Evolutionary conservation across 495 filamentous ascomycete genomes (phyloP), one percentile per base, ranked within the genome.

Genomic region (Cudoniella acicularis): DNA sequence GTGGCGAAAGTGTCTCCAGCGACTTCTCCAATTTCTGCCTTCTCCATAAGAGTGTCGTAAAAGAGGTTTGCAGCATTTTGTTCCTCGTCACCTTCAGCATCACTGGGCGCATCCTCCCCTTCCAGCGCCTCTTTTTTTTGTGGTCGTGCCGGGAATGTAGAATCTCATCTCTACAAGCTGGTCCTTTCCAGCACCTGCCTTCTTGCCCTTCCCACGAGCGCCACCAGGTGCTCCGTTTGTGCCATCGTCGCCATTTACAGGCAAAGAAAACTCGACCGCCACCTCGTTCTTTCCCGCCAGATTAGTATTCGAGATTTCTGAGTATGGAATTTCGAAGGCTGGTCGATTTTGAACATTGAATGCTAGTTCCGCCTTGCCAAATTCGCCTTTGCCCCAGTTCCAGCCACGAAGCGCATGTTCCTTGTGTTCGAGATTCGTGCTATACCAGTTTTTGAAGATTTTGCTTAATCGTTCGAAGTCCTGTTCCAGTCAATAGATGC

Each of bases 311-410:
- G 91, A 92, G 61, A 99, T 94, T 71, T 99, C 95, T 27, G 90
- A 88, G 77, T 96, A 99, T 18, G 95, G 95, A 42, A 99, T 86
- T 72, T 98, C 94, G 76, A 99, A 99, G 1, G 95, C 90, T 3
- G 95, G 95, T 63, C 92, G 88, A 67, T 96, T 99, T 65, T 94
- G 90, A 20, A 99, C 95, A 71, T 91, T 97, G 77, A 99, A 99
- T 18, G 89, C 78, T 26, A 99, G 83, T 73, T 99, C 95, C 46
- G 89, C 86, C 71, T 98, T 96, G 60, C 88, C 87, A 68, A 99
- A 97, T 69, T 99, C 95, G 56, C 88, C 90, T 73, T 98, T 99
- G 59, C 95, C 95, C 95, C 95, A 99, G 70, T 98, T 99, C 95
- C 95, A 99, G 40, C 95, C 95, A 61, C 94, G 88, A 46, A 99